Conservation (phyloP, 1,139 yeast genomes). For the Blastobotrys malaysiensis region DNA sequence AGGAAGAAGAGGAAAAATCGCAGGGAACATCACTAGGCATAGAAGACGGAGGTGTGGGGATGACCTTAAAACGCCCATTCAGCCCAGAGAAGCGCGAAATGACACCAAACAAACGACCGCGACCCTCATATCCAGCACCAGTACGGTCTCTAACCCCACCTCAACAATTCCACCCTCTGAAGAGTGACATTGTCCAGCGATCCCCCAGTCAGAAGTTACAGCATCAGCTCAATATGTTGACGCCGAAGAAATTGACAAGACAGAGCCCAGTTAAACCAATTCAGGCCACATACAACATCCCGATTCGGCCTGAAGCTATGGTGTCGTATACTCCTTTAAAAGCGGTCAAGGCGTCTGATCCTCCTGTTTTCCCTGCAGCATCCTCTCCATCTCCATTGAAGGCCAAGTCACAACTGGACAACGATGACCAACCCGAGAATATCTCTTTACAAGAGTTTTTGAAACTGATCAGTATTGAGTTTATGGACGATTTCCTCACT, state of each 20-base stretch:
- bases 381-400: slow-evolving; percentile 12
- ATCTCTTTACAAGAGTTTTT: slow-evolving; percentile 29
- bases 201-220: slow-evolving; percentile 9
- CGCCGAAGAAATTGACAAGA: slow-evolving; percentile 8
- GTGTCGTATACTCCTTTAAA: slow-evolving; percentile 12
- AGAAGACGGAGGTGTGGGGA: slow-evolving; percentile 8
- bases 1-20: slow-evolving; percentile 7
- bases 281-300: not conserved
- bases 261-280: slow-evolving; percentile 4
- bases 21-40: too few species aligned
- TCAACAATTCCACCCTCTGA: not conserved
- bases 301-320: not conserved
- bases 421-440: slow-evolving; percentile 12
- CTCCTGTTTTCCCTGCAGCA: not conserved
- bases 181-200: not conserved
- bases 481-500: slow-evolving; percentile 31
- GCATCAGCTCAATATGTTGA: slow-evolving; percentile 9
- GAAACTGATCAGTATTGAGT: slow-evolving; percentile 29
- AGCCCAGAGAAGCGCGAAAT: slow-evolving; percentile 5
- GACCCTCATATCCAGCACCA: not conserved
- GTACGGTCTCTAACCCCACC: not conserved
- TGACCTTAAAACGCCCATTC: slow-evolving; percentile 4
- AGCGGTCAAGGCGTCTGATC: slow-evolving; percentile 5
- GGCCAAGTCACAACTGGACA: slow-evolving; percentile 7
- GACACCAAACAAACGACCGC: not conserved